phyloP scores from a whole-genome alignment of 371 early-diverging fungal genomes.

The Rhizopus stolonifer region DNA sequence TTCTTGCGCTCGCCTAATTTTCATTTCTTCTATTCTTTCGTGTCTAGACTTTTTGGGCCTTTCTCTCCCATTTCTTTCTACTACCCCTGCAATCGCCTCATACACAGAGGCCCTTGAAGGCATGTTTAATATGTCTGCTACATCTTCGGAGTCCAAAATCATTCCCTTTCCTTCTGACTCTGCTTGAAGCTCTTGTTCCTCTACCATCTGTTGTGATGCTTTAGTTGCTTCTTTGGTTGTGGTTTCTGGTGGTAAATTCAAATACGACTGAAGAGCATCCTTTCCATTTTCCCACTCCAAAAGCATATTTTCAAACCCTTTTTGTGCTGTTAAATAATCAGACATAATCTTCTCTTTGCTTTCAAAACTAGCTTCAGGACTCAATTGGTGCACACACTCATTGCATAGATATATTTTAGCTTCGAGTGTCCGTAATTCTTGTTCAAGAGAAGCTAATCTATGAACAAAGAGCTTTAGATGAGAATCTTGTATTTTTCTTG shows the following conservation, averaged over 20 bases:
- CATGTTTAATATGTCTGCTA: conserved; percentile 33
- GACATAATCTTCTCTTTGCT: conserved; percentile 23
- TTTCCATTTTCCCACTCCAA: conserved; percentile 48
- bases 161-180: conserved; percentile 29
- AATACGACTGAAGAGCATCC: conserved; percentile 26
- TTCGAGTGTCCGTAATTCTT: conserved; percentile 47
- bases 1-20: conserved; percentile 49
- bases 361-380: conserved; percentile 10
- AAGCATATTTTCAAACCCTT: conserved; percentile 35
- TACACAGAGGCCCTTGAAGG: conserved; percentile 48
- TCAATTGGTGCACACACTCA: conserved; percentile 43
- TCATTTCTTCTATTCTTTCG: conserved; percentile 60
- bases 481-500: conserved; percentile 17
- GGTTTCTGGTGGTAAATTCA: conserved; percentile 23
- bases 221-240: neutral
- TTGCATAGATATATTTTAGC: conserved; percentile 50
- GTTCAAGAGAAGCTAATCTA: conserved; percentile 41
- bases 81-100: conserved; percentile 44
- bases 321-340: conserved; percentile 42
- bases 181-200: conserved; percentile 13
- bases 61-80: conserved; percentile 31
- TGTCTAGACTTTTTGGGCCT: conserved; percentile 52
- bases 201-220: neutral
- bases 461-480: conserved; percentile 41
- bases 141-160: conserved; percentile 33